Conservation (phyloP, 1,139 yeast species). For the Suhomyces guaymorum region DNA sequence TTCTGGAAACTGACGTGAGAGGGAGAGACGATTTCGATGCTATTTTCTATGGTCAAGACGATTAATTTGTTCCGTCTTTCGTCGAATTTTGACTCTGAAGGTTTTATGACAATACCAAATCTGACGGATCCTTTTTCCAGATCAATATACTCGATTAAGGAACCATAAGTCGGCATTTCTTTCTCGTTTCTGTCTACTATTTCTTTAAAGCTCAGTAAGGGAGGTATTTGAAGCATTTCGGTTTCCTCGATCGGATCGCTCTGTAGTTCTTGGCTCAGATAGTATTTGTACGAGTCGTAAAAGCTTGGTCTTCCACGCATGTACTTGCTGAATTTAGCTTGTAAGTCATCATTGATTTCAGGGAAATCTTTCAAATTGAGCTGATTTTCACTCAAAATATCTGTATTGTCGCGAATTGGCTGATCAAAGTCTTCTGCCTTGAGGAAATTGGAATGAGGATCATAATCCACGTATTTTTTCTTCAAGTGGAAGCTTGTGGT, state of each 20-base stretch:
- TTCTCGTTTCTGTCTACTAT: conserved; percentile 24
- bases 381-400: background rate
- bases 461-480: too few species aligned
- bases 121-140: conserved; percentile 13
- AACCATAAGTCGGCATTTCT: conserved; percentile 31
- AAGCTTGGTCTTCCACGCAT: conserved; percentile 1
- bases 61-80: conserved; percentile 33
- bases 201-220: conserved; percentile 18
- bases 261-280: background rate
- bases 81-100: conserved; percentile 34
- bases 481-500: background rate
- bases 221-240: conserved; percentile 5
- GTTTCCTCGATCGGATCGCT: background rate
- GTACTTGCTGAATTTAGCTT: background rate
- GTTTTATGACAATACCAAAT: conserved; percentile 38
- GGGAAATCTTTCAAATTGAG: background rate
- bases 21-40: conserved; percentile 28
- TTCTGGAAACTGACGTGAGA: conserved; percentile 30
- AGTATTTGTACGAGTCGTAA: conserved; percentile 3
- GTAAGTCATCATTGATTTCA: background rate
- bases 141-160: conserved; percentile 34
- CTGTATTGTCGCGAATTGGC: too few species aligned
- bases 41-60: conserved; percentile 36
- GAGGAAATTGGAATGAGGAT: too few species aligned
- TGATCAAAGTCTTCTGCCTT: too few species aligned